Percentiles rank a stretch among this genome's conserved stretches.
These are phyloP conservation scores for Stagonosporopsis rhizophila DNA, from an alignment of 2,329 filamentous ascomycete genomes.

Conservation along the genomic window DNA sequence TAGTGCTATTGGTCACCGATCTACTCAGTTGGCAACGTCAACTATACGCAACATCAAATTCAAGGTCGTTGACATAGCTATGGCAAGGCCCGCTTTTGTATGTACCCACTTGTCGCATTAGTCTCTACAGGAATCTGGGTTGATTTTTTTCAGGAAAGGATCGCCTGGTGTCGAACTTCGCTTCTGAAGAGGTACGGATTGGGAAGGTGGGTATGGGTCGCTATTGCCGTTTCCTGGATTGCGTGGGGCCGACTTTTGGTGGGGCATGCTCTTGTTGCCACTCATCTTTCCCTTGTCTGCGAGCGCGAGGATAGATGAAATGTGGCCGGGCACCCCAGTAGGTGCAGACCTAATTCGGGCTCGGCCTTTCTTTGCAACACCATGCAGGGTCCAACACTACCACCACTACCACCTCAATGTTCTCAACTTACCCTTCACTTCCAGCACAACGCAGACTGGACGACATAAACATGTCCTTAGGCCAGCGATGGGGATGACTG, in stretches of 20 bases:
- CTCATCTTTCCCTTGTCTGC: background rate
- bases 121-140: background rate
- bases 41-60: too few species aligned
- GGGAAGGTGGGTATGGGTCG: background rate
- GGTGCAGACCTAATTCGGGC: background rate
- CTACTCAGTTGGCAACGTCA: too few species aligned
- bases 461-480: background rate
- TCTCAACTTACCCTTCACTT: background rate
- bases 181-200: background rate
- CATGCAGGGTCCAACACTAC: slow-evolving; percentile 16
- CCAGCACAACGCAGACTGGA: background rate
- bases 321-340: slow-evolving; percentile 6
- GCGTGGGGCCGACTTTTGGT: background rate
- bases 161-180: background rate
- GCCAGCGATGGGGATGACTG: slow-evolving; percentile 6
- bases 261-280: background rate
- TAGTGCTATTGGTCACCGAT: too few species aligned
- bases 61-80: background rate
- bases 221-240: background rate
- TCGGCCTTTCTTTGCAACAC: background rate
- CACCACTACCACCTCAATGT: background rate
- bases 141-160: background rate
- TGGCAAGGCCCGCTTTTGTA: background rate
- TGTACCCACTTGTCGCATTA: background rate
- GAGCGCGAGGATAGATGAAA: slow-evolving; percentile 8